Evolutionary conservation across 495 filamentous ascomycete species (phyloP).

Genomic region (Zalerion maritima): DNA sequence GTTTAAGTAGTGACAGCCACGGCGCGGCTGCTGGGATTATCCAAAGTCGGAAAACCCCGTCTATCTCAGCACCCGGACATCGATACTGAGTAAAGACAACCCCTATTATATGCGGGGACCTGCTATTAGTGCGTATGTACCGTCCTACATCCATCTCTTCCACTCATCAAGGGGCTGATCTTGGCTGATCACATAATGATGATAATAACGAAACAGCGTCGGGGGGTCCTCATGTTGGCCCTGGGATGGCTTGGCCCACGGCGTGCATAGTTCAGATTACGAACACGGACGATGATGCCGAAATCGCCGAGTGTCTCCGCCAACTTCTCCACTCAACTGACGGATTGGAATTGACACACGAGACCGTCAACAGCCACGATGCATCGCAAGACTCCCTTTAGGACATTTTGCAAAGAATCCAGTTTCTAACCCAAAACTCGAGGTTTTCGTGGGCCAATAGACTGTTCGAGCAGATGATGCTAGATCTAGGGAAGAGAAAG

Average conservation of each 20-base stretch:
- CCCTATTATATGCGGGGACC: conserved; percentile 47
- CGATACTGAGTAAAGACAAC: conserved; percentile 39
- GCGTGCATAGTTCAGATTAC: conserved; percentile 40
- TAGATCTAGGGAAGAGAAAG: conserved; percentile 34
- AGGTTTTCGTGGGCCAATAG: conserved; percentile 47
- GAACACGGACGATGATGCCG: conserved; percentile 36
- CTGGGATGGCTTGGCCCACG: conserved; percentile 41
- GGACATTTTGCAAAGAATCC: no score
- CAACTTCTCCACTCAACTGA: conserved; percentile 38
- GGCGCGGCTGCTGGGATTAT: conserved; percentile 20
- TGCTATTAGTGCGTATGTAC: conserved; percentile 36
- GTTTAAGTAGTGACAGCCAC: neutral
- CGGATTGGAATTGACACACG: conserved; percentile 29
- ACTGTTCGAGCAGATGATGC: conserved; percentile 41
- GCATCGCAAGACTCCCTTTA: no score
- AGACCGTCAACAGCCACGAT: conserved; percentile 20
- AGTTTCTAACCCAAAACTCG: no score
- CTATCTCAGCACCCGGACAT: conserved; percentile 40
- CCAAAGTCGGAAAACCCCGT: conserved; percentile 28
- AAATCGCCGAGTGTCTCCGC: conserved; percentile 34
- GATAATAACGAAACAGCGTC: no score
- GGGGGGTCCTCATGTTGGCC: conserved; percentile 43
- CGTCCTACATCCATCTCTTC: no score
- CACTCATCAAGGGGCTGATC: no score
- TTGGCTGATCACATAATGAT: no score